Base-by-base conservation (phyloP, 75 land plant species). In the Gnetum montanum region DNA sequence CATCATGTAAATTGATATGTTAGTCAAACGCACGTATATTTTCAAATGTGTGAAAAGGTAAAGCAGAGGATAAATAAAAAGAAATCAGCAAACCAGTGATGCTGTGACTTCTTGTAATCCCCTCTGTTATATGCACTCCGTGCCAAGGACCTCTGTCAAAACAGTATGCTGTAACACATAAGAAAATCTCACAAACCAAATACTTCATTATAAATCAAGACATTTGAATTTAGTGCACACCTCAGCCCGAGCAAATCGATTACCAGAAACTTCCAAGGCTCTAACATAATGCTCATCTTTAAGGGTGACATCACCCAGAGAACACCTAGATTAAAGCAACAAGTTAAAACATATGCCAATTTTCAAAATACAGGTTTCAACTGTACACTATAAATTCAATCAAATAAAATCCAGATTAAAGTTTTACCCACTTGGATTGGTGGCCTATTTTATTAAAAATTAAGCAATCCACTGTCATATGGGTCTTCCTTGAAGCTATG, bases 301-400 rank as follows among this genome's bases (percentile, higher is more conserved):
- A 47, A 74, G 66, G 35, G 96, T 90, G 6, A 82, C 88, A 75
- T 94, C 96, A 54, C 98, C 98, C 38, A 94, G 36, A 37, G 96
- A 90, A 34, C 96, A 90, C 93, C 93, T 88, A 46, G 43, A 15
- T 57, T 24, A 47, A 7, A 40, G 23, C 3, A 20, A 35, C 25
- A 47, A 54, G 26, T 15, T 33, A 35, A 8, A 55, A 3, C 57
- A 45, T 13, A 1, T 4, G 48, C 12, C 38, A 1, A 44, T 41
- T 28, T 34, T 16, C 0, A 11, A 28, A 70, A 28, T 12, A 34
- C 30, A 24, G 8, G 20, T 49, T 8, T 49, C n/a, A n/a, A n/a
- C n/a, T n/a, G n/a, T n/a, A n/a, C n/a, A n/a, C n/a, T n/a, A n/a
- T n/a, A n/a, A n/a, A n/a, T n/a, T n/a, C n/a, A n/a, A n/a, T n/a